Percentiles rank a stretch among this genome's conserved stretches.
These are phyloP conservation scores for Mollisiaceae sp. DNA, from an alignment of 2,329 filamentous ascomycete genomes.

Conservation along the genomic window DNA sequence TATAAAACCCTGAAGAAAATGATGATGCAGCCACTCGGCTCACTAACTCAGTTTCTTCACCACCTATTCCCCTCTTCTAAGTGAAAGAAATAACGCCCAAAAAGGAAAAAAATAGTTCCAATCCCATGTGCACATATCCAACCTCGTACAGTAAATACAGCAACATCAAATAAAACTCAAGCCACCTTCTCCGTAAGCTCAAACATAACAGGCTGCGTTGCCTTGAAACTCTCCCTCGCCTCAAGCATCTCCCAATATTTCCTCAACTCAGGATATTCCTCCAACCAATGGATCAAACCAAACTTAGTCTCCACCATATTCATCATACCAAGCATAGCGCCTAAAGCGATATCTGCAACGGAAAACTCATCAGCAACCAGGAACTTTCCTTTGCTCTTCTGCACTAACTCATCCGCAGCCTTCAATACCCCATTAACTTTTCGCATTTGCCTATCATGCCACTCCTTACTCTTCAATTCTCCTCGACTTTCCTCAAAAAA, in stretches of 20 bases:
- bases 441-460: slow-evolving; percentile 22
- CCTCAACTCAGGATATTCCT: slow-evolving; percentile 22
- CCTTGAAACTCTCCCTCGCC: slow-evolving; percentile 20
- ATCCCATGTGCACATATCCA: neutral
- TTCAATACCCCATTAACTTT: slow-evolving; percentile 23
- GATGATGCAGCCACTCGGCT: neutral
- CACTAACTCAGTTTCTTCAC: no score
- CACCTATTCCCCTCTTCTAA: neutral
- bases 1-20: neutral
- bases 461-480: slow-evolving; percentile 21
- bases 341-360: slow-evolving; percentile 25
- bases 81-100: neutral
- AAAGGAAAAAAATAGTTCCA: neutral
- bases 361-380: slow-evolving; percentile 24
- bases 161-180: neutral
- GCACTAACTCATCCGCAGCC: slow-evolving; percentile 19
- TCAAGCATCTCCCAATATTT: slow-evolving; percentile 27
- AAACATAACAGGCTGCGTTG: slow-evolving; percentile 25
- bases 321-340: slow-evolving; percentile 22
- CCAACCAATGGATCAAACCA: slow-evolving; percentile 21
- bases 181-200: slow-evolving; percentile 28
- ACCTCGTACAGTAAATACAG: neutral
- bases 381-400: slow-evolving; percentile 16
- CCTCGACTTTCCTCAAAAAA: slow-evolving; percentile 24
- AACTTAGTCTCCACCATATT: slow-evolving; percentile 27